These are phyloP conservation scores for Puya raimondii DNA, from an alignment of 176 grass and related monocot species.

Conservation along the genomic window DNA sequence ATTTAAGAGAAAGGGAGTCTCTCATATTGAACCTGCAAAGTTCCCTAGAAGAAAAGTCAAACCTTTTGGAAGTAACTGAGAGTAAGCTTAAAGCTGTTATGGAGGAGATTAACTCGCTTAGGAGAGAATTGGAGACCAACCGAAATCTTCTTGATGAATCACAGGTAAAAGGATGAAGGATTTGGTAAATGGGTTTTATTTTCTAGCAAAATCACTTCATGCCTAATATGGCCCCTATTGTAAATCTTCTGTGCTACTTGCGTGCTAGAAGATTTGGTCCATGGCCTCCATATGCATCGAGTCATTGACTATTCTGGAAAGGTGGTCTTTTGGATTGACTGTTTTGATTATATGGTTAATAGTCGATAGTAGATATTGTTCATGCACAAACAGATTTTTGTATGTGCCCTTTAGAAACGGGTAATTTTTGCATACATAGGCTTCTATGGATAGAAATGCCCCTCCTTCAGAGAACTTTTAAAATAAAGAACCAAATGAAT, in stretches of 20 bases:
- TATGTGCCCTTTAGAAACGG: too few relatives aligned
- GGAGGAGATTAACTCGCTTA: slow-evolving; percentile 58
- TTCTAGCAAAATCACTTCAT: neutral
- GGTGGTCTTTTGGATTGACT: neutral
- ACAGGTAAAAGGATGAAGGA: slow-evolving; percentile 44
- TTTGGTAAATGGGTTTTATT: neutral
- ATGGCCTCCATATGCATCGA: too few relatives aligned
- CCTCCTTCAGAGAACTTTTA: too few relatives aligned
- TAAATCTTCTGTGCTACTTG: neutral
- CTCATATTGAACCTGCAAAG: slow-evolving; percentile 53
- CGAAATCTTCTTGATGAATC: slow-evolving; percentile 81
- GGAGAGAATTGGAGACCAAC: slow-evolving; percentile 56
- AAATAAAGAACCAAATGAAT: too few relatives aligned
- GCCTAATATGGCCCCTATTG: neutral
- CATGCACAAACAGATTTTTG: too few relatives aligned
- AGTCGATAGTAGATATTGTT: too few relatives aligned
- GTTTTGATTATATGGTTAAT: too few relatives aligned
- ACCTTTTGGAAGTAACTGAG: slow-evolving; percentile 58
- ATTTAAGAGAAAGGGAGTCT: slow-evolving; percentile 37
- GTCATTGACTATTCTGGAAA: too few relatives aligned
- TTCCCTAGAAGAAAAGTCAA: slow-evolving; percentile 57
- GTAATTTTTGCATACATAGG: too few relatives aligned
- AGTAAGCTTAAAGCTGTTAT: slow-evolving; percentile 40
- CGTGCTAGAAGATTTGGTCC: too few relatives aligned
- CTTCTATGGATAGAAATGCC: too few relatives aligned